Conservation (phyloP, 352 stramenopile genomes). For the Pythium aquatile region DNA sequence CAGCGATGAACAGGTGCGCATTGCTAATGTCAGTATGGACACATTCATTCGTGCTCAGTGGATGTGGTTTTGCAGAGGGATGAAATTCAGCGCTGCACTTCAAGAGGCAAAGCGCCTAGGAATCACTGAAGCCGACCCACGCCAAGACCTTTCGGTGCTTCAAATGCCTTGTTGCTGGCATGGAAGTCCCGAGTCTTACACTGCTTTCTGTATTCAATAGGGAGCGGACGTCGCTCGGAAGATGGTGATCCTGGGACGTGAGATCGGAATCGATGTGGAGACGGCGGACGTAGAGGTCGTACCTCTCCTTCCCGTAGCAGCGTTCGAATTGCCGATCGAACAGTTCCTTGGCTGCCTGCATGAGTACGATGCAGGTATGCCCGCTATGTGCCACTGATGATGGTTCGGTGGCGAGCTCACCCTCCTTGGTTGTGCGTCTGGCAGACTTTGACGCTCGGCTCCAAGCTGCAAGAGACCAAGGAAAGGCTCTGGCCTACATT, state of each 20-base stretch:
- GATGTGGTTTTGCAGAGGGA: constrained; percentile 28
- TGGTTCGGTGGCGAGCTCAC: neutral
- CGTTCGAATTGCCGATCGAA: constrained; percentile 41
- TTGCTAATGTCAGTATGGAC: neutral
- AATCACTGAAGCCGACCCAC: constrained; percentile 69
- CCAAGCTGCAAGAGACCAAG: constrained; percentile 26
- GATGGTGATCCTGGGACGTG: constrained; percentile 60
- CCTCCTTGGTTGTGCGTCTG: neutral
- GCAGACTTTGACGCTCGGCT: constrained; percentile 30
- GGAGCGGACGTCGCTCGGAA: constrained; percentile 69
- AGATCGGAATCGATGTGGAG: constrained; percentile 41
- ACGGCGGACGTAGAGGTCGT: constrained; percentile 41
- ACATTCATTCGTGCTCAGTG: neutral
- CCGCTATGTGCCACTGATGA: neutral
- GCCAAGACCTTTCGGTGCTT: constrained; percentile 51
- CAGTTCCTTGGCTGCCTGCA: constrained; percentile 52
- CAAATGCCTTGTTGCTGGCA: neutral
- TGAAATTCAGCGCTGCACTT: constrained; percentile 48
- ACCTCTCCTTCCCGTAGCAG: constrained; percentile 39
- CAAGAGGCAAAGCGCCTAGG: constrained; percentile 42
- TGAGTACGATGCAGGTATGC: constrained; percentile 36
- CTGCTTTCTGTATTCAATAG: constrained; percentile 11
- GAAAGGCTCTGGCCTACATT: constrained; percentile 50
- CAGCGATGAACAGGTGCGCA: constrained; percentile 30
- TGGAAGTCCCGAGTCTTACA: neutral